These are phyloP conservation scores for Saccharomycopsis synnaedendra DNA, from an alignment of 805 yeast genomes.

Conservation along the genomic window DNA sequence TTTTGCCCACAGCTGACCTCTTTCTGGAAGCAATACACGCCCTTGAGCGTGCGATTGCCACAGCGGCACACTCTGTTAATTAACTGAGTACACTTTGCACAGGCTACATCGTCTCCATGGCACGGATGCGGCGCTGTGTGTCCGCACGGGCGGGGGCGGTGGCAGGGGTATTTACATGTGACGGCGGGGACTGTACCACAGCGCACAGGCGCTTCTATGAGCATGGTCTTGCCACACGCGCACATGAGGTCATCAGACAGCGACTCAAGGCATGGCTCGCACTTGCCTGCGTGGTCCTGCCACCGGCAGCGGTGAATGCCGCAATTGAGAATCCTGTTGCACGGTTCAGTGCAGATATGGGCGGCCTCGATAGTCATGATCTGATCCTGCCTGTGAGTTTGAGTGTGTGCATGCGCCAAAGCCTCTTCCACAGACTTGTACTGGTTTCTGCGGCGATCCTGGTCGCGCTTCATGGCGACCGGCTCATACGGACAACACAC, in stretches of 20 bases:
- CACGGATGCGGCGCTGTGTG: conserved; percentile 69
- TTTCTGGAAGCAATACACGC: conserved; percentile 59
- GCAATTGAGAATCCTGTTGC: conserved; percentile 54
- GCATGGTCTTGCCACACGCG: conserved; percentile 67
- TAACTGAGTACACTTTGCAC: conserved; percentile 68
- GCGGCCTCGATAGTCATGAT: conserved; percentile 47
- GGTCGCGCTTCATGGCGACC: conserved; percentile 39
- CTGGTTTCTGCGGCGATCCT: conserved; percentile 35
- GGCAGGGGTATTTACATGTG: conserved; percentile 58
- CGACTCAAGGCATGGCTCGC: conserved; percentile 72
- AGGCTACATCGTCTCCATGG: conserved; percentile 46
- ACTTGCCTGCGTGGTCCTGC: conserved; percentile 70
- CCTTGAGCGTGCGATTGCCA: conserved; percentile 42
- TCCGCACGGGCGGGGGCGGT: conserved; percentile 48
- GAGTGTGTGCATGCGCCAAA: not conserved
- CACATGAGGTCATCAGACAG: conserved; percentile 71
- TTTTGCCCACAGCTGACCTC: conserved; percentile 56
- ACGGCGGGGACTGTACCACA: conserved; percentile 47
- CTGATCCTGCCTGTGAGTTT: not conserved
- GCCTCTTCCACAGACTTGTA: conserved; percentile 23
- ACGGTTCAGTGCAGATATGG: conserved; percentile 61
- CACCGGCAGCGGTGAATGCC: conserved; percentile 58
- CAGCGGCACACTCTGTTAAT: conserved; percentile 53
- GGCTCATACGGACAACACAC: conserved; percentile 64
- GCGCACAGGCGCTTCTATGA: conserved; percentile 65